phyloP scores from a whole-genome alignment of 169 alveolate species.

The Plasmodium relictum region DNA sequence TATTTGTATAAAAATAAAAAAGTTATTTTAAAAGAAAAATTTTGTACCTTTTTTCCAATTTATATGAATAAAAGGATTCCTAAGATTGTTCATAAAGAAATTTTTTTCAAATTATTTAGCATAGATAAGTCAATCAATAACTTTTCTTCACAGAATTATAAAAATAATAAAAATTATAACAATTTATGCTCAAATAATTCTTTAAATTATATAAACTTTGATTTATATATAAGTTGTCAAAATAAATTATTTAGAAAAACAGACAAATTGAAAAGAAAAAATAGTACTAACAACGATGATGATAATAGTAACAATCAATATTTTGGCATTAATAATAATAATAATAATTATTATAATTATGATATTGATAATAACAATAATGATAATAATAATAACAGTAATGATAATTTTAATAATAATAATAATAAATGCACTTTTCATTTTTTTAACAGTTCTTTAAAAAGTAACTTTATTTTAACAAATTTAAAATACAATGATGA shows the following conservation, averaged over 20 bases:
- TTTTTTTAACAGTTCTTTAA: background rate
- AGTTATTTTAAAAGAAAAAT: conserved; percentile 27
- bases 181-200: conserved; percentile 1
- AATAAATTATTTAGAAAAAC: conserved; percentile 13
- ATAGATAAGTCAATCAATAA: conserved; percentile 6
- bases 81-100: conserved; percentile 9
- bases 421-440: background rate
- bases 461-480: background rate
- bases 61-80: conserved; percentile 17
- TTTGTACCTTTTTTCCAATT: conserved; percentile 29
- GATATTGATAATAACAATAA: background rate
- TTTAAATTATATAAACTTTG: conserved; percentile 17
- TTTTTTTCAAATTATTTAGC: conserved; percentile 24
- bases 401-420: background rate
- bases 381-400: background rate
- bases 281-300: background rate
- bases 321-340: background rate
- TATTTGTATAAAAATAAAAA: conserved; percentile 24
- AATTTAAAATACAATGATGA: no score
- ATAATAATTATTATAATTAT: background rate
- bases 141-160: background rate
- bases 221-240: conserved; percentile 3
- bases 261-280: background rate
- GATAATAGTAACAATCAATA: background rate
- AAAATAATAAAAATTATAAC: background rate